These are phyloP conservation scores for Panicum miliaceum DNA, from an alignment of 176 grass and related monocot genomes.

Conservation along the genomic window DNA sequence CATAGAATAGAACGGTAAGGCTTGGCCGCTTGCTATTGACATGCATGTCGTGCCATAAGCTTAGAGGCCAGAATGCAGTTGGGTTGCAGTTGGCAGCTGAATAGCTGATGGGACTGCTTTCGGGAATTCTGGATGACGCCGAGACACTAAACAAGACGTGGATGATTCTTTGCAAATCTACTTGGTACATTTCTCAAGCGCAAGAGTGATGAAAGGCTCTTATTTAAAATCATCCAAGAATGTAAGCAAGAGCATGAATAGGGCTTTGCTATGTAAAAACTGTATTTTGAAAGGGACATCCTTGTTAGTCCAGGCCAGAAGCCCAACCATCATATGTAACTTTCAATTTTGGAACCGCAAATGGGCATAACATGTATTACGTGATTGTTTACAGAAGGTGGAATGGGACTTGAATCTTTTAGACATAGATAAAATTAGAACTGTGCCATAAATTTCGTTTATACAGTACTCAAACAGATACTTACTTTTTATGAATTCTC, in stretches of 20 bases:
- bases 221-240: background rate
- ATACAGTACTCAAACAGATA: too few species aligned
- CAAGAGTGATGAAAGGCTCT: background rate
- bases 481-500: background rate
- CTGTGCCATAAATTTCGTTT: too few species aligned
- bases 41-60: background rate
- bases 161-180: slow-evolving; percentile 1
- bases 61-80: background rate
- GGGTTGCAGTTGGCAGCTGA: background rate
- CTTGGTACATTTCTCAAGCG: background rate
- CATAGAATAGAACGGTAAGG: slow-evolving; percentile 10
- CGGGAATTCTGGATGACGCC: background rate
- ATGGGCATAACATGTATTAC: background rate
- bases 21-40: background rate
- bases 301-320: background rate
- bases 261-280: background rate
- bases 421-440: too few species aligned
- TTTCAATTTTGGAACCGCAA: background rate
- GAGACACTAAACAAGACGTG: background rate
- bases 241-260: background rate
- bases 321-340: background rate
- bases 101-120: background rate
- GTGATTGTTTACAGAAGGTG: background rate
- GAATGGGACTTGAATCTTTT: too few species aligned
- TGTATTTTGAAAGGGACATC: background rate